Evolutionary conservation across 164 flowering plant species (phyloP).

Genomic region (Nymphaea thermarum): DNA sequence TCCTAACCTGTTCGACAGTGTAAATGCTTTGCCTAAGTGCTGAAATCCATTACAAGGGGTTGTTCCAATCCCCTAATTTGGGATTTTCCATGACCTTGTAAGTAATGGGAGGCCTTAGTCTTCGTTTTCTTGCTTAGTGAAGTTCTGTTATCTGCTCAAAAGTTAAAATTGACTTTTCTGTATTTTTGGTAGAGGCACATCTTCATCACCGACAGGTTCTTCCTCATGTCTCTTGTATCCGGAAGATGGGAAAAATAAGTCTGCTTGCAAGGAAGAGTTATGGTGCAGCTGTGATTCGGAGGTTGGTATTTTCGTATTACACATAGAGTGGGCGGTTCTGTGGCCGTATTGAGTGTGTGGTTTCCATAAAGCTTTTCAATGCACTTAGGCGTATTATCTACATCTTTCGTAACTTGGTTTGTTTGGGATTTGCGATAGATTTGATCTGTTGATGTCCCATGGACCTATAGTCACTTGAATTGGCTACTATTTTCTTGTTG

Average conservation of each 20-base stretch:
- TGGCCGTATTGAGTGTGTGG: too few relatives aligned
- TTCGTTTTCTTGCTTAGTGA: not conserved
- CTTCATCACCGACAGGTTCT: not conserved
- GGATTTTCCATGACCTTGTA: not conserved
- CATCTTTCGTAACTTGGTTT: too few relatives aligned
- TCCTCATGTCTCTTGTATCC: not conserved
- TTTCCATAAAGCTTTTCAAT: too few relatives aligned
- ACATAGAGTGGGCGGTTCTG: not conserved
- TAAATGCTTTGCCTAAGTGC: constrained; percentile 3
- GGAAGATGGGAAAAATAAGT: not conserved
- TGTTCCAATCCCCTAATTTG: not conserved
- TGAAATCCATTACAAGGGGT: not conserved
- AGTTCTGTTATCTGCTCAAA: not conserved
- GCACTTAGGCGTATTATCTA: too few relatives aligned
- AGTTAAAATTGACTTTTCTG: not conserved
- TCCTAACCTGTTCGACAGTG: not conserved
- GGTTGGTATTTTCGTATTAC: not conserved
- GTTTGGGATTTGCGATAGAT: too few relatives aligned
- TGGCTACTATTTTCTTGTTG: too few relatives aligned
- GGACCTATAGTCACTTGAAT: too few relatives aligned
- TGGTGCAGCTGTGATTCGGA: not conserved
- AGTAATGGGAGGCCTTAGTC: not conserved
- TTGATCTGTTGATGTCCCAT: too few relatives aligned
- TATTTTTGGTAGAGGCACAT: not conserved
- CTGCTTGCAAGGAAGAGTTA: not conserved